Evolutionary conservation across 2,329 filamentous ascomycete species (phyloP).

Genomic region (Chrysoporthe austroafricana): DNA sequence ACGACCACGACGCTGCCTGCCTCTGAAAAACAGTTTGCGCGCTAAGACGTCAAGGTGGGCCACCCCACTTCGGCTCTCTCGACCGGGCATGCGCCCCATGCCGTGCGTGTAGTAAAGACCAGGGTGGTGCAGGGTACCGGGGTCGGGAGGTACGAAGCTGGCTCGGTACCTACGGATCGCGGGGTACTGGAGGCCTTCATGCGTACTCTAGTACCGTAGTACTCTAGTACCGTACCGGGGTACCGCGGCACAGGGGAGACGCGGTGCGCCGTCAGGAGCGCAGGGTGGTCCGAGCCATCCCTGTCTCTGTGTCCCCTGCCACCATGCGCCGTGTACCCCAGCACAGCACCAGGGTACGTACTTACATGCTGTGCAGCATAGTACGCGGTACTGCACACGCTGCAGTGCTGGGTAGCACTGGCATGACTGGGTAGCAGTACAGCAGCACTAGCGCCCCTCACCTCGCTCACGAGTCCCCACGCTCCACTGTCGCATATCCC

Average conservation of each 20-base stretch:
- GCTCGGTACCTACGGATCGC: neutral
- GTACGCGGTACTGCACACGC: neutral
- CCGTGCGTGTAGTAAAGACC: neutral
- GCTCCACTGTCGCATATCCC: neutral
- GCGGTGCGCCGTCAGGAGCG: slow-evolving; percentile 16
- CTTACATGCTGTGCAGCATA: neutral
- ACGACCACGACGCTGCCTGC: too few relatives aligned
- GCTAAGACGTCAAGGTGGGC: slow-evolving; percentile 12
- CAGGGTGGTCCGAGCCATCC: slow-evolving; percentile 19
- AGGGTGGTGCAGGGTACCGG: too few relatives aligned
- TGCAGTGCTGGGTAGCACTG: too few relatives aligned
- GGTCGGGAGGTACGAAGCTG: neutral
- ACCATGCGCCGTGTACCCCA: neutral
- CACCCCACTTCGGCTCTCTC: neutral
- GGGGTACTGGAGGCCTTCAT: neutral
- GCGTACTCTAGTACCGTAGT: neutral
- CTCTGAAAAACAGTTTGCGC: neutral
- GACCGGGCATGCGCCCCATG: neutral
- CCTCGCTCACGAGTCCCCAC: neutral
- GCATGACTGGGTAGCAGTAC: too few relatives aligned
- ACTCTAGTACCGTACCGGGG: neutral
- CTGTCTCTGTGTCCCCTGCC: neutral
- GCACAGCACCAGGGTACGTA: neutral
- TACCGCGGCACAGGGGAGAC: neutral
- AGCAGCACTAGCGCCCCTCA: too few relatives aligned